Conservation (phyloP, 2,329 filamentous ascomycete species). For the Fonsecaea nubica region DNA sequence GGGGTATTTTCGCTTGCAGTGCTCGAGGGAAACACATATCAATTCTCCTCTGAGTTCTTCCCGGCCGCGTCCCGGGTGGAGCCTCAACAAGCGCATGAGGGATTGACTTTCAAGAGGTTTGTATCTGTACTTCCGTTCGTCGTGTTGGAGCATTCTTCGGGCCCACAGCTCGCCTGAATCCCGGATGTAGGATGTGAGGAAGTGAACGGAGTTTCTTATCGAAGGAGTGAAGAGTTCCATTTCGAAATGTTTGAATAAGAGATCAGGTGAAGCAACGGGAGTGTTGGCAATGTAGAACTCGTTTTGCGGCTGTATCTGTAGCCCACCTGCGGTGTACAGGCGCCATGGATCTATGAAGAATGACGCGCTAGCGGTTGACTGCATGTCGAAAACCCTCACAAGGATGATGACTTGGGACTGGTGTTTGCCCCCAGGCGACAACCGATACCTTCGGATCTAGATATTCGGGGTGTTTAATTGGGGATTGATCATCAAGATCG, state of each 20-base stretch:
- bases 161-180: conserved; percentile 3
- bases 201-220: neutral
- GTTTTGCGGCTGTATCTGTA: neutral
- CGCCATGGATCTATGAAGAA: conserved; percentile 1
- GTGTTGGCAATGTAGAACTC: neutral
- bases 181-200: neutral
- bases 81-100: conserved; percentile 1
- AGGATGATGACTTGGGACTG: neutral
- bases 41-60: neutral
- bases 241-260: conserved; percentile 3
- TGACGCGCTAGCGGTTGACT: conserved; percentile 4
- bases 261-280: neutral
- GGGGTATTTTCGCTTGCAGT: neutral
- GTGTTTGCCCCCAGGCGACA: neutral
- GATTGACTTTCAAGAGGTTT: neutral
- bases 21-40: neutral
- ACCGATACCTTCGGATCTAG: neutral
- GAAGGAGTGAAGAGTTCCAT: neutral
- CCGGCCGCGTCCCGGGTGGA: neutral
- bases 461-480: neutral
- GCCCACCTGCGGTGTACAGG: neutral
- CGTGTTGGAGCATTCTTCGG: neutral
- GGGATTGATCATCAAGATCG: neutral
- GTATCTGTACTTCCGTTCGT: neutral
- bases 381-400: neutral